These are phyloP conservation scores for Fonsecaea multimorphosa DNA, from an alignment of 2,329 filamentous ascomycete species.

Conservation along the genomic window DNA sequence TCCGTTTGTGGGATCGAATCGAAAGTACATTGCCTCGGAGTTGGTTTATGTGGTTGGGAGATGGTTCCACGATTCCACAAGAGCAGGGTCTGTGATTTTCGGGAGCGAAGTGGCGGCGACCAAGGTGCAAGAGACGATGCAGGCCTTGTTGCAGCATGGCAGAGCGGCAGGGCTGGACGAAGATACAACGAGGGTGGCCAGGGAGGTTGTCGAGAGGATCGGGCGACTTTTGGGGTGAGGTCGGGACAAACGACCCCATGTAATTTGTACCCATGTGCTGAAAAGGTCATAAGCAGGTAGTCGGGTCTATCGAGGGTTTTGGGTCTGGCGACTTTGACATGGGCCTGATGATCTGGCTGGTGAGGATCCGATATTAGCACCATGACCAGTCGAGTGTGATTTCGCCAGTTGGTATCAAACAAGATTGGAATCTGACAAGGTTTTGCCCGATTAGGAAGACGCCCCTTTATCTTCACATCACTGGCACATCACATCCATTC, in stretches of 20 bases:
- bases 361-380: background rate
- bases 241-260: background rate
- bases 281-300: conserved; percentile 4
- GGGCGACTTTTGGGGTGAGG: conserved; percentile 33
- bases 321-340: background rate
- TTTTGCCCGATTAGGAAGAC: background rate
- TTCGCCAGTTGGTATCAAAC: background rate
- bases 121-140: conserved; percentile 53
- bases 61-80: conserved; percentile 66
- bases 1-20: conserved; percentile 66
- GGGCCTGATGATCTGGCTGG: too few species aligned
- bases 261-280: background rate
- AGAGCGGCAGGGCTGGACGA: conserved; percentile 41
- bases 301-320: background rate
- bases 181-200: conserved; percentile 49
- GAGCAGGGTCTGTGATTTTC: conserved; percentile 62
- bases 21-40: conserved; percentile 64
- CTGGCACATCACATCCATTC: too few species aligned
- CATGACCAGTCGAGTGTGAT: background rate
- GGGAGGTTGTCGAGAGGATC: conserved; percentile 46
- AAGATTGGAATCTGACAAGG: background rate
- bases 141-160: conserved; percentile 31
- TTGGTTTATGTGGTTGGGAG: conserved; percentile 65
- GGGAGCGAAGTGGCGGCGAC: conserved; percentile 65
- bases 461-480: background rate